Conservation (phyloP, 352 stramenopile species). For the Phytopythium aichiense region DNA sequence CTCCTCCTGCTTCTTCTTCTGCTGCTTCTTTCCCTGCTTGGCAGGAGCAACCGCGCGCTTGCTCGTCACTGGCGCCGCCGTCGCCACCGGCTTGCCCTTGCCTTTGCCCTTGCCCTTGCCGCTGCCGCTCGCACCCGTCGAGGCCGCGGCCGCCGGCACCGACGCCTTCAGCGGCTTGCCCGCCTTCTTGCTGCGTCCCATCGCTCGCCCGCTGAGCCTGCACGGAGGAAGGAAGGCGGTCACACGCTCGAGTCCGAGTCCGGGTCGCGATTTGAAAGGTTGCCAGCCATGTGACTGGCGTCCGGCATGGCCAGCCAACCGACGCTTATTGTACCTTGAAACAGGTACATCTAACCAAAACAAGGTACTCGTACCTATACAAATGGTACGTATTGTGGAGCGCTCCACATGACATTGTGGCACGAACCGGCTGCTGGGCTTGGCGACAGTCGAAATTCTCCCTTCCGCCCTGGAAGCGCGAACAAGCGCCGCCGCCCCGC, state of each 20-base stretch:
- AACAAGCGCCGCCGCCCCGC: not conserved
- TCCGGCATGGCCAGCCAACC: slow-evolving; percentile 7
- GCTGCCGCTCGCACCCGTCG: not conserved
- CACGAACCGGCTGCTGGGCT: no score
- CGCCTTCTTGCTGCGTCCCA: slow-evolving; percentile 38
- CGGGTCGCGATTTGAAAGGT: slow-evolving; percentile 3
- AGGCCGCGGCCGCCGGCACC: slow-evolving; percentile 9
- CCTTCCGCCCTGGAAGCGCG: not conserved
- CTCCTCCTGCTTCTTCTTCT: slow-evolving; percentile 19
- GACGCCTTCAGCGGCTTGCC: slow-evolving; percentile 33
- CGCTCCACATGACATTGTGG: not conserved
- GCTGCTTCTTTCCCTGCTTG: slow-evolving; percentile 16
- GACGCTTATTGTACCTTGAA: not conserved
- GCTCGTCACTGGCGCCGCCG: not conserved
- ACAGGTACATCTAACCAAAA: not conserved
- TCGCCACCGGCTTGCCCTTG: slow-evolving; percentile 18
- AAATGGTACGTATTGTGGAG: not conserved
- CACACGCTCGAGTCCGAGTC: no score
- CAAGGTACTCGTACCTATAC: not conserved
- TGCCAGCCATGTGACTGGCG: slow-evolving; percentile 1
- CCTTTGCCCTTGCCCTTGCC: slow-evolving; percentile 17
- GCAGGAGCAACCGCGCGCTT: slow-evolving; percentile 7
- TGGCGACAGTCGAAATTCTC: no score
- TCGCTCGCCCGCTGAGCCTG: slow-evolving; percentile 7
- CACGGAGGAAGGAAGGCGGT: no score